Conservation (phyloP, 1,284 basidiomycete species). For the Cutaneotrichosporon arboriforme region DNA sequence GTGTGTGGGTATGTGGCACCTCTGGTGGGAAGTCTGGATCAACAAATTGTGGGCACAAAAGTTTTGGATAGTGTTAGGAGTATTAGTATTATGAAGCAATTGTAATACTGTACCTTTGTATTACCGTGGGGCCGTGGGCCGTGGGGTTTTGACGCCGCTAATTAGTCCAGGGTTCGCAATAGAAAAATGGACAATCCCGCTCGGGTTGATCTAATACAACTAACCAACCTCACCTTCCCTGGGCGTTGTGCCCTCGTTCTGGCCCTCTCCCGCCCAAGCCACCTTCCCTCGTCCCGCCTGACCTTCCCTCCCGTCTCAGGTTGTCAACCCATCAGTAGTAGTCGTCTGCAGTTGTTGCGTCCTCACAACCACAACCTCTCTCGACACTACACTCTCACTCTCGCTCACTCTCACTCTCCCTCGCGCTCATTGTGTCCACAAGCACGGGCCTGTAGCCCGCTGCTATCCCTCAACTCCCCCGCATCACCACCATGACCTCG, state of each 20-base stretch:
- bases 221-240: constrained; percentile 34
- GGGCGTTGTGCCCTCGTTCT: too few species aligned
- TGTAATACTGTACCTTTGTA: too few species aligned
- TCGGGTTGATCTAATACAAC: too few species aligned
- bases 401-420: not conserved
- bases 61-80: too few species aligned
- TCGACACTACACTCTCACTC: not conserved
- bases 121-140: too few species aligned
- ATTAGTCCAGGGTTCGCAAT: too few species aligned
- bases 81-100: too few species aligned
- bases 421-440: not conserved
- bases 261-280: not conserved
- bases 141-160: too few species aligned
- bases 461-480: not conserved
- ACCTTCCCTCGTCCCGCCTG: not conserved
- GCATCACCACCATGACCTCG: constrained; percentile 7
- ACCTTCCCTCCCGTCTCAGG: not conserved
- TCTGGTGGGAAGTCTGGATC: too few species aligned
- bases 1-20: too few species aligned
- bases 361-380: not conserved
- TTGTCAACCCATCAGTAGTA: not conserved
- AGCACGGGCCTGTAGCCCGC: not conserved
- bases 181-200: too few species aligned
- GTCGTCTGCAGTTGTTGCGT: not conserved
- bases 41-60: too few species aligned